Evolutionary conservation across 192 early-diverging fungal genomes (phyloP).

Genomic region (Coemansia sp.): DNA sequence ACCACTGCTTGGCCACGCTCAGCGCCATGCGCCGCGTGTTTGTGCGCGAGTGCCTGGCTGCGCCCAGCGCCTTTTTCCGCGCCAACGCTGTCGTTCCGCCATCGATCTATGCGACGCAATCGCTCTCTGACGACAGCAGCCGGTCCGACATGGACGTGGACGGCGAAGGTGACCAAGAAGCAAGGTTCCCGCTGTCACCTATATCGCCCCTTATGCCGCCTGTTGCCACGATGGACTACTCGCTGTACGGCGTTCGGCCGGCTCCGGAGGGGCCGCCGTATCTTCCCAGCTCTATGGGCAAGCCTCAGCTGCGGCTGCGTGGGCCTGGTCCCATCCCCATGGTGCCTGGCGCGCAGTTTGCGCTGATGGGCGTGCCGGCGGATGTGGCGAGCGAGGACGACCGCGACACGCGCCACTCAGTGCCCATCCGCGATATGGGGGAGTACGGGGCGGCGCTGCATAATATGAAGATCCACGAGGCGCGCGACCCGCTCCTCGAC

Average conservation of each 20-base stretch:
- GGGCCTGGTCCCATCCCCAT: conserved; percentile 8
- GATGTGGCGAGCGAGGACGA: conserved; percentile 55
- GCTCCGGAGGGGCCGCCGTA: conserved; percentile 1
- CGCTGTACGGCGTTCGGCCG: conserved; percentile 25
- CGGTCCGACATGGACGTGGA: conserved; percentile 16
- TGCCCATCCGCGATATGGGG: conserved; percentile 74
- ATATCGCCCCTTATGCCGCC: conserved; percentile 28
- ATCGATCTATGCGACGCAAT: not conserved
- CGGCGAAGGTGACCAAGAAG: conserved; percentile 1
- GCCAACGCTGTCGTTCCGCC: conserved; percentile 48
- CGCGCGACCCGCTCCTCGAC: conserved; percentile 66
- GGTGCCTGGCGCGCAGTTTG: conserved; percentile 28
- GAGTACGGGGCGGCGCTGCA: conserved; percentile 63
- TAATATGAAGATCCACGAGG: conserved; percentile 52
- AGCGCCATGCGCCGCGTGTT: conserved; percentile 57
- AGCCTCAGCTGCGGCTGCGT: not conserved
- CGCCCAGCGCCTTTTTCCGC: conserved; percentile 29
- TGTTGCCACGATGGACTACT: conserved; percentile 47
- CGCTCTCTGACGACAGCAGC: not conserved
- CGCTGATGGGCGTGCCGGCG: conserved; percentile 36
- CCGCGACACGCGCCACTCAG: conserved; percentile 60
- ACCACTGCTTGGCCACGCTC: conserved; percentile 55
- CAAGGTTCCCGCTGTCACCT: not conserved
- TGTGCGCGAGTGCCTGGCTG: conserved; percentile 54
- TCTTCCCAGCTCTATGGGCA: not conserved